A percentile compares a stretch with the other conserved stretches of the same genome.
Evolutionary conservation across 768 basidiomycete species (phyloP).

Genomic region (Tricholoma flavovirens): DNA sequence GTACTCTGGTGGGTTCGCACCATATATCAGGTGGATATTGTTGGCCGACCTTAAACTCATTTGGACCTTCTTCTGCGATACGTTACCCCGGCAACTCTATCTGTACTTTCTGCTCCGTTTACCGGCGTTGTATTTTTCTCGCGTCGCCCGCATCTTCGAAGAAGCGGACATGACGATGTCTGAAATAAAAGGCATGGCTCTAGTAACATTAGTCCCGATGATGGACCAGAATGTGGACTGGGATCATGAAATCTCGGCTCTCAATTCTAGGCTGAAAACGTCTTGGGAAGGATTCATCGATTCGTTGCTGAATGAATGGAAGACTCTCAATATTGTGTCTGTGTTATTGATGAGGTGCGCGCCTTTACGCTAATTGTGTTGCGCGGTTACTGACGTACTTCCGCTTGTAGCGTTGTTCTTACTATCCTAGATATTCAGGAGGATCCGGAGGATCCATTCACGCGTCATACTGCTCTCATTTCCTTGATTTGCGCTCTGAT

Average conservation of each 20-base stretch:
- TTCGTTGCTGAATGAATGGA: conserved; percentile 64
- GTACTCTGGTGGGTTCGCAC: not conserved
- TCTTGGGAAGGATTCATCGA: conserved; percentile 73
- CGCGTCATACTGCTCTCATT: conserved; percentile 53
- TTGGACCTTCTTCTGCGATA: not conserved
- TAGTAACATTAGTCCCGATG: conserved; percentile 15
- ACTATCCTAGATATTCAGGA: conserved; percentile 54
- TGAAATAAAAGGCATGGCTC: conserved; percentile 40
- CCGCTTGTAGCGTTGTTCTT: conserved; percentile 50
- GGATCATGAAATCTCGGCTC: not conserved
- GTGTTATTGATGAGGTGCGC: conserved; percentile 48
- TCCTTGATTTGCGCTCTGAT: conserved; percentile 65
- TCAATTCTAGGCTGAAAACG: conserved; percentile 12
- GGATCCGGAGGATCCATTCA: conserved; percentile 53
- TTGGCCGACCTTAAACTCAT: not conserved
- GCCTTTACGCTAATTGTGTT: not conserved
- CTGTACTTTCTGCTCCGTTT: conserved; percentile 20
- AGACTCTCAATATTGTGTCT: conserved; percentile 68
- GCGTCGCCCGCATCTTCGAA: conserved; percentile 59
- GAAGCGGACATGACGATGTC: conserved; percentile 57
- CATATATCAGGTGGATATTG: not conserved
- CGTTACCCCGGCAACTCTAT: not conserved
- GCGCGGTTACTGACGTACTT: not conserved
- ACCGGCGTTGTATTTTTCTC: conserved; percentile 60
- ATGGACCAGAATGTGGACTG: conserved; percentile 3